phyloP scores from a whole-genome alignment of 2,329 filamentous ascomycete species.

The Penicillium sp. region DNA sequence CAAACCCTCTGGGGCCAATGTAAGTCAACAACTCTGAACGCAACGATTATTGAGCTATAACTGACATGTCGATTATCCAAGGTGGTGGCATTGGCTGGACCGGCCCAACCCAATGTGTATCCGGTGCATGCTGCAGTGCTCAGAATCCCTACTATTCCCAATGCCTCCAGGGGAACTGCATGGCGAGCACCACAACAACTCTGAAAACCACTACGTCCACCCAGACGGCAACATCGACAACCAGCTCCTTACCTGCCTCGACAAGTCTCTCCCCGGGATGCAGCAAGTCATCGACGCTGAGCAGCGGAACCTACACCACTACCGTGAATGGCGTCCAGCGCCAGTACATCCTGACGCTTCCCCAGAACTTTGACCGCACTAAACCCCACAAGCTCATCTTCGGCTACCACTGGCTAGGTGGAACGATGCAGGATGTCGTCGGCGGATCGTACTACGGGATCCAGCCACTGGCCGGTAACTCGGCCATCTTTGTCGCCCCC shows the following conservation, averaged over 20 bases:
- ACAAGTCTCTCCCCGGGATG: neutral
- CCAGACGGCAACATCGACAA: neutral
- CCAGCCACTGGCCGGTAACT: slow-evolving; percentile 47
- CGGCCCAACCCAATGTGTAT: neutral
- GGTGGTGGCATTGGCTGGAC: neutral
- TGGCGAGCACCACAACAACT: neutral
- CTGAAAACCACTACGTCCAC: neutral
- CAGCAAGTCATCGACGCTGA: neutral
- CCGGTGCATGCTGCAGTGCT: neutral
- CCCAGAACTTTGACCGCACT: slow-evolving; percentile 41
- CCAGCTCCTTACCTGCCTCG: neutral
- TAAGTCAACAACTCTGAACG: neutral
- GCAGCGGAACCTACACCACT: neutral
- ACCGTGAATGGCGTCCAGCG: neutral
- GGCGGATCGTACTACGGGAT: slow-evolving; percentile 24
- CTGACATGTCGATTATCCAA: neutral
- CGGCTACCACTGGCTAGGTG: slow-evolving; percentile 46
- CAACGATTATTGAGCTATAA: neutral
- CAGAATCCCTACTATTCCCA: neutral
- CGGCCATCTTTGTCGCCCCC: slow-evolving; percentile 49
- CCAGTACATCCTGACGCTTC: neutral
- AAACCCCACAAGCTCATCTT: slow-evolving; percentile 48
- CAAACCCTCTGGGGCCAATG: neutral
- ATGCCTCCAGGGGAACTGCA: neutral
- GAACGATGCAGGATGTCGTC: slow-evolving; percentile 43